Percentiles rank a stretch among this genome's conserved stretches.
These are phyloP conservation scores for Royoungia palumana DNA, from an alignment of 768 basidiomycete species.

Conservation along the genomic window DNA sequence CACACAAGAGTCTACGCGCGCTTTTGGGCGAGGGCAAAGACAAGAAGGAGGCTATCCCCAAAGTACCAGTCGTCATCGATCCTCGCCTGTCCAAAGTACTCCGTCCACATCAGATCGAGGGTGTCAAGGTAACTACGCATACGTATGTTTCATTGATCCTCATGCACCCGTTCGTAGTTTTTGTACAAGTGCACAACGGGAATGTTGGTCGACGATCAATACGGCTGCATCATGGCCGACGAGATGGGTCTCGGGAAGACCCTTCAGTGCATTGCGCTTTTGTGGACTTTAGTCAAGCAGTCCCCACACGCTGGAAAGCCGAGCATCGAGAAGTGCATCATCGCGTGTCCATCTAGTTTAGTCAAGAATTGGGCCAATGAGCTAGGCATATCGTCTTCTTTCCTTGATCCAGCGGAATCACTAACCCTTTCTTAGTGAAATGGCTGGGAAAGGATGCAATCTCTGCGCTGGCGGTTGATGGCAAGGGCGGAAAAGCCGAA, in stretches of 20 bases:
- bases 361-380: constrained; percentile 99
- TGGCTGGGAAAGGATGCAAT: constrained; percentile 90
- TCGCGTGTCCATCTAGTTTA: constrained; percentile 93
- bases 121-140: constrained; percentile 74
- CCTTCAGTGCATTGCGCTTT: constrained; percentile 90
- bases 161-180: constrained; percentile 55
- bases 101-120: constrained; percentile 96
- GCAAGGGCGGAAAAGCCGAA: constrained; percentile 83
- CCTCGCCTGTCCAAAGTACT: constrained; percentile 83
- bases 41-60: constrained; percentile 61
- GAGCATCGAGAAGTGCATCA: constrained; percentile 95
- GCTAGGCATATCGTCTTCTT: constrained; percentile 55
- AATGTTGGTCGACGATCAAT: constrained; percentile 86
- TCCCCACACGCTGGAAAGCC: constrained; percentile 84
- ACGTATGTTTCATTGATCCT: neutral
- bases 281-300: constrained; percentile 96
- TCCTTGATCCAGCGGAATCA: neutral
- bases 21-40: constrained; percentile 70
- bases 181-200: constrained; percentile 94
- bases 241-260: constrained; percentile 99
- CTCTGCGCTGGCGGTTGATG: constrained; percentile 84
- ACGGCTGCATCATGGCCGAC: constrained; percentile 98
- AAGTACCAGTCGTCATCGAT: constrained; percentile 97
- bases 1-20: constrained; percentile 86
- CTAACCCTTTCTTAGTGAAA: constrained; percentile 56